Conservation (phyloP, 306 rosid genomes). For the Cucurbita maxima region DNA sequence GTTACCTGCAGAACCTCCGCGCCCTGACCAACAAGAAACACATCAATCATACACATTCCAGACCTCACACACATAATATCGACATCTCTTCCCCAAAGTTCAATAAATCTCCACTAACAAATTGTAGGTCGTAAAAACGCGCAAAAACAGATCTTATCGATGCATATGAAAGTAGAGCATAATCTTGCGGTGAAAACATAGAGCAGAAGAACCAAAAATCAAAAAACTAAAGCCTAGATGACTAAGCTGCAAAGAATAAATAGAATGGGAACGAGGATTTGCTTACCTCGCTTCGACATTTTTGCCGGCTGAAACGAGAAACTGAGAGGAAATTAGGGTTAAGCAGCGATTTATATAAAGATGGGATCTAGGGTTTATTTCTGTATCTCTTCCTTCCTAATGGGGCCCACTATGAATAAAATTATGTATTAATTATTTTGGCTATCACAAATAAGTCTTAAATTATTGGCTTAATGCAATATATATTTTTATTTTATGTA, state of each 20-base stretch:
- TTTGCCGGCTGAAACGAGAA: slow-evolving; percentile 11
- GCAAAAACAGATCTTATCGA: not conserved
- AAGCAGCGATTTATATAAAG: slow-evolving; percentile 7
- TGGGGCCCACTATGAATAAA: not conserved
- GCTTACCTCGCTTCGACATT: slow-evolving; percentile 56
- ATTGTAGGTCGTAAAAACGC: not conserved
- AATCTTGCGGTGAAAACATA: not conserved
- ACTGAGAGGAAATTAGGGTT: slow-evolving; percentile 4
- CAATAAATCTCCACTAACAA: not conserved
- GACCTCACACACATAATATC: not conserved
- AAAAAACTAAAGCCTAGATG: not conserved
- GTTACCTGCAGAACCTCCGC: slow-evolving; percentile 54
- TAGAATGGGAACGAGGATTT: not conserved
- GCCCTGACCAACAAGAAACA: slow-evolving; percentile 26
- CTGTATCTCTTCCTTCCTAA: not conserved
- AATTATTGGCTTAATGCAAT: too few relatives aligned
- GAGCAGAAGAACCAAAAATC: not conserved
- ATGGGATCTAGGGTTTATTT: slow-evolving; percentile 30
- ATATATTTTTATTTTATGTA: too few relatives aligned
- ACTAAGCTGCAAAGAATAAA: not conserved
- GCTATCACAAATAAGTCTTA: too few relatives aligned
- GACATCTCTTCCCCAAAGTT: not conserved
- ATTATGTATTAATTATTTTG: too few relatives aligned
- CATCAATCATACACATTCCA: not conserved
- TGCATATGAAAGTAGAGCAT: not conserved